Evolutionary conservation across 139 green algal species (phyloP).

Genomic region (Microglena sp.): DNA sequence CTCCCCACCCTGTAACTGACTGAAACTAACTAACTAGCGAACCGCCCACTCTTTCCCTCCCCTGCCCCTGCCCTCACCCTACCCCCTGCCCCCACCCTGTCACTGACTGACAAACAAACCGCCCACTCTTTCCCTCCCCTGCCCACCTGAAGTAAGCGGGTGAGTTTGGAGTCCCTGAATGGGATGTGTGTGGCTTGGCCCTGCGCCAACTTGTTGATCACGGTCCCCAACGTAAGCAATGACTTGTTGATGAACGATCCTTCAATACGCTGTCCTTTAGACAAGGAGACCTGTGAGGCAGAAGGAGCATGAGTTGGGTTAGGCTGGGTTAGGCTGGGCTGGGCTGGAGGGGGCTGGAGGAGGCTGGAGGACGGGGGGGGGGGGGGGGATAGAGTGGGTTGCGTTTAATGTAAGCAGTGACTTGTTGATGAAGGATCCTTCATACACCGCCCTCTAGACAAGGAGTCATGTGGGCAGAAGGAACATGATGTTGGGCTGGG

Average conservation of each 20-base stretch:
- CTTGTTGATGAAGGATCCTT: slow-evolving; percentile 94
- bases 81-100: background rate
- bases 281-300: slow-evolving; percentile 42
- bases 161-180: slow-evolving; percentile 79
- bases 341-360: background rate
- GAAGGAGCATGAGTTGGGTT: slow-evolving; percentile 1
- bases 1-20: background rate
- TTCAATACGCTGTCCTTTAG: slow-evolving; percentile 68
- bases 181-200: slow-evolving; percentile 3
- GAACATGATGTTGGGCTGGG: too few species aligned
- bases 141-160: slow-evolving; percentile 42
- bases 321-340: background rate
- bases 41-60: too few species aligned
- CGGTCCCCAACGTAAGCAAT: slow-evolving; percentile 72
- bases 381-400: background rate
- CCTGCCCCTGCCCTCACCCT: background rate
- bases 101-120: background rate
- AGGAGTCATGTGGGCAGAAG: slow-evolving; percentile 39
- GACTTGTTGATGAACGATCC: slow-evolving; percentile 93
- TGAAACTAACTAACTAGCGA: background rate
- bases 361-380: background rate
- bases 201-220: slow-evolving; percentile 73
- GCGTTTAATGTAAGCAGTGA: slow-evolving; percentile 87
- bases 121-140: slow-evolving; percentile 19
- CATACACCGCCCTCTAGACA: slow-evolving; percentile 56